Base-by-base conservation (phyloP, 139 green algal genomes). In the Mesotaenium endlicherianum region DNA sequence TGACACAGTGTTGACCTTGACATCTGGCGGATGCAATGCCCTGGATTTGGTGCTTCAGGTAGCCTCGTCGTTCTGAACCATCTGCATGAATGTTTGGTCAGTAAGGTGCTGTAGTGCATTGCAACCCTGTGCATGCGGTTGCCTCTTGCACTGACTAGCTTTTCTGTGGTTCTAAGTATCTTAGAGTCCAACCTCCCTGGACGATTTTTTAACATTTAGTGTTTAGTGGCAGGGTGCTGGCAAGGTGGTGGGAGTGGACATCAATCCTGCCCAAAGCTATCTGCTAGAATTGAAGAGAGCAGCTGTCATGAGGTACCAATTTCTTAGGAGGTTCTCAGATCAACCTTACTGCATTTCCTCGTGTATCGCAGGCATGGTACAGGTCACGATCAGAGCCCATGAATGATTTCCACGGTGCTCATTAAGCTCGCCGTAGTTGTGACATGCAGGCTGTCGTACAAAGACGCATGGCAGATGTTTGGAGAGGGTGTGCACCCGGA, bases 1-100 rank as follows among this genome's bases (percentile, higher is more conserved):
- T 20, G 96, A 99, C 88, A 89, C 88, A 30, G 91, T 94, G 38
- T 90, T 99, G 42, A 99, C 96, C 2, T 91, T 99, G n/a, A 98
- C 96, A 57, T 95, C 90, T 47, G 96, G 96, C 42, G 96, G 96
- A 75, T 98, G 95, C 95, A 99, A 99, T 87, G 91, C 93, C 5
- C 89, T 99, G n/a, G 95, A 98, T 86, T 90, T 98, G 68, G 88
- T 94, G 0, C 67, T 86, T 3, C 83, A 95, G 70, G 91, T 95
- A 55, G 64, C 45, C 3, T 57, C 20, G n/a, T 76, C 30, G 20
- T 76, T 60, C 67, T 20, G n/a, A 26, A 76, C 20, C 20, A 31
- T 76, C n/a, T 72, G 20, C 30, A 20, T 20, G 53, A 64, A 34
- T 64, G n/a, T n/a, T n/a, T n/a, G n/a, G n/a, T n/a, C n/a, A n/a